These are phyloP conservation scores for Aspergillus affinis DNA, from an alignment of 495 filamentous ascomycete genomes.

Conservation along the genomic window DNA sequence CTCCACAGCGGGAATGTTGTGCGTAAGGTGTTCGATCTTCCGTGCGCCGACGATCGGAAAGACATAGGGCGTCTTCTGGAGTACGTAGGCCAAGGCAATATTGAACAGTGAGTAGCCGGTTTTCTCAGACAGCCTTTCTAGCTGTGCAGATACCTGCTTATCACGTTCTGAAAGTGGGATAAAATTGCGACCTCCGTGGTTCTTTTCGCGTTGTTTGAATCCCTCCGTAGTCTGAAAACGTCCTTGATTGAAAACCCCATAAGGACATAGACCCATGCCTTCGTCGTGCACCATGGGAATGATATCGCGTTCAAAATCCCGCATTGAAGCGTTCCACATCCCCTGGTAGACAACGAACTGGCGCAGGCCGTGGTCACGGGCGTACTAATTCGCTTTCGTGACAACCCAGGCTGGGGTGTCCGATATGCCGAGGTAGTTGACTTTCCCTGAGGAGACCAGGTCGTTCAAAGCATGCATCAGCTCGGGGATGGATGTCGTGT, in stretches of 20 bases:
- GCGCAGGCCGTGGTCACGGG: conserved; percentile 57
- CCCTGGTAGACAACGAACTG: conserved; percentile 69
- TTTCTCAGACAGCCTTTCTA: too few species aligned
- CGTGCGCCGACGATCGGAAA: not conserved
- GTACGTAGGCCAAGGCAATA: not conserved
- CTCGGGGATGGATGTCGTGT: conserved; percentile 60
- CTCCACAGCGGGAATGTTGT: too few species aligned
- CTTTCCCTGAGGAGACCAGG: conserved; percentile 59
- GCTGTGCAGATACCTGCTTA: too few species aligned
- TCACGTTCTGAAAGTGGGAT: too few species aligned
- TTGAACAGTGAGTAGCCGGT: too few species aligned
- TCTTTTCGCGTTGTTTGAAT: not conserved
- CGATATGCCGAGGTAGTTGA: conserved; percentile 65
- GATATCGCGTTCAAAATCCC: conserved; percentile 54
- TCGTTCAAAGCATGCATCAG: conserved; percentile 67
- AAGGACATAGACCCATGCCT: not conserved
- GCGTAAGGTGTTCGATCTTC: not conserved
- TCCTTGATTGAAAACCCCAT: too few species aligned
- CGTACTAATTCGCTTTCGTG: conserved; percentile 48
- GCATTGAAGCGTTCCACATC: conserved; percentile 54
- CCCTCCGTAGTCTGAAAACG: too few species aligned
- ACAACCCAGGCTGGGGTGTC: conserved; percentile 68
- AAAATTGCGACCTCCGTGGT: not conserved
- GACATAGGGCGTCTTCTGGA: not conserved
- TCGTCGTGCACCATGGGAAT: not conserved